Evolutionary conservation across 345 rosid genomes (phyloP).

Genomic region (Boechera divaricarpa): DNA sequence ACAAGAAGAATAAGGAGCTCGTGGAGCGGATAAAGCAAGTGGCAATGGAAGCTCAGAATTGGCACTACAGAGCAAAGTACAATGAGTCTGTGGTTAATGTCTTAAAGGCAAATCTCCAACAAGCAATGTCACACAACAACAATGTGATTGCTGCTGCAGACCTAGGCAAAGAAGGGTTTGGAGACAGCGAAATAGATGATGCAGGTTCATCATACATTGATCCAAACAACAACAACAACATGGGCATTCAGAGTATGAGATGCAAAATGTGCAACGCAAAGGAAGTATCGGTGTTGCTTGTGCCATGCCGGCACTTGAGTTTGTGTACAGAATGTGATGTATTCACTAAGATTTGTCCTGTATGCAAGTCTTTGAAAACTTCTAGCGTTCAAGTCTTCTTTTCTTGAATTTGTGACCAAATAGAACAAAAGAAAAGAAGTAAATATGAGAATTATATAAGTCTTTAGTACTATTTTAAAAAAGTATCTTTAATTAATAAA

Average conservation of each 20-base stretch:
- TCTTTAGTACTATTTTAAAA: neutral
- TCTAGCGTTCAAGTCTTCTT: conserved; percentile 62
- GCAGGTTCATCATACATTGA: conserved; percentile 59
- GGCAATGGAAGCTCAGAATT: conserved; percentile 60
- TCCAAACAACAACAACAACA: conserved; percentile 42
- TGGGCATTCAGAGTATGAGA: conserved; percentile 43
- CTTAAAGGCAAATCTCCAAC: conserved; percentile 68
- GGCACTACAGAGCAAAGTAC: conserved; percentile 76
- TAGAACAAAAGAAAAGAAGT: neutral
- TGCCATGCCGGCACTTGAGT: conserved; percentile 76
- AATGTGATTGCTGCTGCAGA: conserved; percentile 40
- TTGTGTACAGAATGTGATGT: conserved; percentile 74
- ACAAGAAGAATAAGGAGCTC: conserved; percentile 66
- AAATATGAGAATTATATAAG: conserved; percentile 1
- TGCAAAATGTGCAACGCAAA: conserved; percentile 61
- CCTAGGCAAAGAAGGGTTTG: conserved; percentile 72
- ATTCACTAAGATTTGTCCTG: conserved; percentile 56
- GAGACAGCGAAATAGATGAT: conserved; percentile 74
- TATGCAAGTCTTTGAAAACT: conserved; percentile 63
- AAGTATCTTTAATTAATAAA: neutral
- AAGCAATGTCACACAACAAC: conserved; percentile 56
- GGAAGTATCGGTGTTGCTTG: conserved; percentile 60
- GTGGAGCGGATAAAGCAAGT: conserved; percentile 65
- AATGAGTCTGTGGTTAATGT: conserved; percentile 68
- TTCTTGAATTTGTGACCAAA: conserved; percentile 34